Evolutionary conservation across 1,284 basidiomycete genomes (phyloP).

Genomic region (Ustanciosporium gigantosporum): DNA sequence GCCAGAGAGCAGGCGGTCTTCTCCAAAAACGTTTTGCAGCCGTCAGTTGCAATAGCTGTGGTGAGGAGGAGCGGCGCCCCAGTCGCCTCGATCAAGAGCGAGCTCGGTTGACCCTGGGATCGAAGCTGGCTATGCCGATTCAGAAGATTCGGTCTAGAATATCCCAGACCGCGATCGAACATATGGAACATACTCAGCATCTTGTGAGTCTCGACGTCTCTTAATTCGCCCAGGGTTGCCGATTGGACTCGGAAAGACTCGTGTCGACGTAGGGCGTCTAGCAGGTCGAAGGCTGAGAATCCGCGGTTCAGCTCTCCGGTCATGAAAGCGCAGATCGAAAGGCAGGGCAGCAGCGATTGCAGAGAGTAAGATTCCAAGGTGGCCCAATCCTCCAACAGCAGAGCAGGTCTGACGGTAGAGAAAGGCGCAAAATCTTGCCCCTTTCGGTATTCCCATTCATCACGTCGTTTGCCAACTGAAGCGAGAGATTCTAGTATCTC

Average conservation of each 20-base stretch:
- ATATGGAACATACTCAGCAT: conserved; percentile 31
- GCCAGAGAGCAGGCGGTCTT: conserved; percentile 33
- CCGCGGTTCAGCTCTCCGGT: conserved; percentile 31
- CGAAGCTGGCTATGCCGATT: conserved; percentile 6
- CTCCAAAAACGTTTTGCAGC: conserved; percentile 38
- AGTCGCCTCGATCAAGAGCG: conserved; percentile 26
- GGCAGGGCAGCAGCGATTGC: conserved; percentile 17
- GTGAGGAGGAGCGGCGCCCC: conserved; percentile 32
- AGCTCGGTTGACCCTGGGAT: conserved; percentile 1
- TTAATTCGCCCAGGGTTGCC: conserved; percentile 7
- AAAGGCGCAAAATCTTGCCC: conserved; percentile 24
- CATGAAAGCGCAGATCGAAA: conserved; percentile 31
- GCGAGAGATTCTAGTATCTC: conserved; percentile 21
- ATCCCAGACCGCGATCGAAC: conserved; percentile 36
- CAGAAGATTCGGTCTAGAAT: conserved; percentile 26
- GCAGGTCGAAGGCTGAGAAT: conserved; percentile 33
- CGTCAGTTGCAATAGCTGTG: conserved; percentile 26
- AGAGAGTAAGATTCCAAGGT: conserved; percentile 35
- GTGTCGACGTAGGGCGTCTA: conserved; percentile 11
- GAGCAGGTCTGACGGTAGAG: conserved; percentile 21
- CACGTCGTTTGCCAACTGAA: conserved; percentile 9
- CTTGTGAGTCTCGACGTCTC: conserved; percentile 17
- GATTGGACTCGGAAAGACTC: conserved; percentile 7
- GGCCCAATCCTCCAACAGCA: conserved; percentile 36
- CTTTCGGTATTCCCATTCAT: conserved; percentile 21